Conservation (phyloP, 2,329 filamentous ascomycete genomes). For the Exserohilum turcica region DNA sequence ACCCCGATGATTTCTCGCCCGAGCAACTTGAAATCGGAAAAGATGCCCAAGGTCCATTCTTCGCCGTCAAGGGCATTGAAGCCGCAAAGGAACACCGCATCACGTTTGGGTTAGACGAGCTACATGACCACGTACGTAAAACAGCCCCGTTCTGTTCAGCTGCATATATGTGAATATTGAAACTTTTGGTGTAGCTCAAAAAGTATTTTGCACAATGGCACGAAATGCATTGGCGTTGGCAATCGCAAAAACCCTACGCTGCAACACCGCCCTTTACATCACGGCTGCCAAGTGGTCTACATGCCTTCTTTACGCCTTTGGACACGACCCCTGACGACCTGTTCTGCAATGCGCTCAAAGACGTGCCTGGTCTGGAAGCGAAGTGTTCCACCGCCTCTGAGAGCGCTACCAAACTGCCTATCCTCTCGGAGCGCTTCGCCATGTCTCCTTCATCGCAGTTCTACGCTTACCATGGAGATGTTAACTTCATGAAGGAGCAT, state of each 20-base stretch:
- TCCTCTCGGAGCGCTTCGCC: slow-evolving; percentile 64
- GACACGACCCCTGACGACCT: slow-evolving; percentile 36
- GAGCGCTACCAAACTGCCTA: slow-evolving; percentile 66
- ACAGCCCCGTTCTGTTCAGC: not conserved
- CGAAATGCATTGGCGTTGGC: slow-evolving; percentile 81
- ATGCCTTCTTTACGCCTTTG: slow-evolving; percentile 74
- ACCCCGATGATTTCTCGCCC: slow-evolving; percentile 68
- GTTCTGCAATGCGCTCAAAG: slow-evolving; percentile 65
- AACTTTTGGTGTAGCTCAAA: slow-evolving; percentile 61
- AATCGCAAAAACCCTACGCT: slow-evolving; percentile 62
- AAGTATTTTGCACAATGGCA: slow-evolving; percentile 66
- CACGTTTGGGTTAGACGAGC: slow-evolving; percentile 73
- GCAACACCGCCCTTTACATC: slow-evolving; percentile 73
- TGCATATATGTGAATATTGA: too few species aligned
- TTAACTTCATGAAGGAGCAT: slow-evolving; percentile 62
- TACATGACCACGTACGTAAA: slow-evolving; percentile 65
- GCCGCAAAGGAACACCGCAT: slow-evolving; percentile 79
- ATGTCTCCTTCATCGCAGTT: slow-evolving; percentile 71
- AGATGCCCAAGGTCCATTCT: slow-evolving; percentile 36
- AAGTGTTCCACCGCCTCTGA: slow-evolving; percentile 61
- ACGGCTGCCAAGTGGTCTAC: slow-evolving; percentile 77
- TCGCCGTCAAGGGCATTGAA: slow-evolving; percentile 64
- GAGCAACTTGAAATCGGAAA: slow-evolving; percentile 62
- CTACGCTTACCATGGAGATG: slow-evolving; percentile 66
- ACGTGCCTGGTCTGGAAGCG: slow-evolving; percentile 59